Conservation (phyloP, 1,284 basidiomycete genomes). For the Cryptococcus deneoformans region DNA sequence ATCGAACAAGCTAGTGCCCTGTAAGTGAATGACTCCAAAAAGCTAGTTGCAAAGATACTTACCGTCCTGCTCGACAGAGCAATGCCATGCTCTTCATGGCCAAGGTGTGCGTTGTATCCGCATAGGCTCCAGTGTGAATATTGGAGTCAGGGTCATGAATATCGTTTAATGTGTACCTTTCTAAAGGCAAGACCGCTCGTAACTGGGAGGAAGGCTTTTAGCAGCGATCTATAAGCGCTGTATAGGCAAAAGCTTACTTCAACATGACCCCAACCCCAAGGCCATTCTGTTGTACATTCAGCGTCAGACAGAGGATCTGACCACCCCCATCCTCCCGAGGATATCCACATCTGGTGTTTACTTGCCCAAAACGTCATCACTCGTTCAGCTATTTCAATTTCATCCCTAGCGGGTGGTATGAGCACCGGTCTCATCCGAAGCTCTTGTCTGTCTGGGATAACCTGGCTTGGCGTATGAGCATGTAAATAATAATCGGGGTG, state of each 20-base stretch:
- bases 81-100: conserved; percentile 30
- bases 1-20: too few relatives aligned
- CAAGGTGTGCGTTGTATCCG: conserved; percentile 28
- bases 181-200: neutral
- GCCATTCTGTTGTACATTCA: conserved; percentile 36
- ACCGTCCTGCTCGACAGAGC: conserved; percentile 28
- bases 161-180: conserved; percentile 16
- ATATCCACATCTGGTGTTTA: conserved; percentile 35
- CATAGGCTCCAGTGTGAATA: conserved; percentile 12
- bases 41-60: conserved; percentile 4
- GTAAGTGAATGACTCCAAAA: too few relatives aligned
- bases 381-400: conserved; percentile 35
- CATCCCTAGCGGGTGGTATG: conserved; percentile 33
- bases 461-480: conserved; percentile 2
- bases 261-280: conserved; percentile 18
- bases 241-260: conserved; percentile 18
- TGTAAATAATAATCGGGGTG: conserved; percentile 15
- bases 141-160: conserved; percentile 19
- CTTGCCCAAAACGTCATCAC: conserved; percentile 38
- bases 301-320: conserved; percentile 23
- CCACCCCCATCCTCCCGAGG: conserved; percentile 31
- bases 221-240: too few relatives aligned
- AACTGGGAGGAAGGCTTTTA: neutral
- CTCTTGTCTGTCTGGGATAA: neutral
- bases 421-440: conserved; percentile 34